A percentile compares a stretch with the other conserved stretches of the same genome.
Conservation (phyloP, 2,329 filamentous ascomycete species). For the Calonectria ilicicola region DNA sequence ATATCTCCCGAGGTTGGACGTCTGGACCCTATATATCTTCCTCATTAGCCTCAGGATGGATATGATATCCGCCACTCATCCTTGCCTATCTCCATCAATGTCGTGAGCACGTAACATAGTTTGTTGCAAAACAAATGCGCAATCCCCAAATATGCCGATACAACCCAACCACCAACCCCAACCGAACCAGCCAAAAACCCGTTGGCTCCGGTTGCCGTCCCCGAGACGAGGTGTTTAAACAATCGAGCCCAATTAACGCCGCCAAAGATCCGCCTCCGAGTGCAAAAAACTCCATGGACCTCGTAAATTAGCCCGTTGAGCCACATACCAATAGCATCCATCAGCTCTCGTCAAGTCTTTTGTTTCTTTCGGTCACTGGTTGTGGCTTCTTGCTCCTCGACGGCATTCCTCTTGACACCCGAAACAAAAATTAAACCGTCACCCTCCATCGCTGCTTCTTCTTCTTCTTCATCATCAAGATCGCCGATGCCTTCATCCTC, state of each 20-base stretch:
- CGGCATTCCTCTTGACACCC: conserved; percentile 35
- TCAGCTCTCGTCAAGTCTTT: conserved; percentile 39
- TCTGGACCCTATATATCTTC: background rate
- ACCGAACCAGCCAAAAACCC: conserved; percentile 1
- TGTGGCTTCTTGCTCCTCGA: conserved; percentile 33
- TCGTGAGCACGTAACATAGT: conserved; percentile 23
- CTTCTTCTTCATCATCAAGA: conserved; percentile 50
- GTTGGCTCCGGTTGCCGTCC: conserved; percentile 2
- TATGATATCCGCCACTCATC: background rate
- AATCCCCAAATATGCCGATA: conserved; percentile 9
- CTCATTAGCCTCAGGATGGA: background rate
- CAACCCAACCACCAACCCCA: conserved; percentile 6
- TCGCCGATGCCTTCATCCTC: conserved; percentile 58
- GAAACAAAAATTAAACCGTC: conserved; percentile 10
- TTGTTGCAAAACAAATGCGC: conserved; percentile 19
- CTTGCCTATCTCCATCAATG: conserved; percentile 6
- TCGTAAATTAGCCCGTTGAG: conserved; percentile 2
- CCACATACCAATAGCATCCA: background rate
- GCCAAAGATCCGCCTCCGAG: conserved; percentile 15
- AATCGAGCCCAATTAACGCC: conserved; percentile 26
- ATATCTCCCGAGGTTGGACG: background rate
- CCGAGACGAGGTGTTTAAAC: conserved; percentile 4
- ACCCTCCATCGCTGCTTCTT: background rate
- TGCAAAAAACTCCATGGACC: conserved; percentile 3
- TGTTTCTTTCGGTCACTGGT: conserved; percentile 45